These are phyloP conservation scores for Stentor coeruleus DNA, from an alignment of 73 alveolate genomes.

Conservation along the genomic window DNA sequence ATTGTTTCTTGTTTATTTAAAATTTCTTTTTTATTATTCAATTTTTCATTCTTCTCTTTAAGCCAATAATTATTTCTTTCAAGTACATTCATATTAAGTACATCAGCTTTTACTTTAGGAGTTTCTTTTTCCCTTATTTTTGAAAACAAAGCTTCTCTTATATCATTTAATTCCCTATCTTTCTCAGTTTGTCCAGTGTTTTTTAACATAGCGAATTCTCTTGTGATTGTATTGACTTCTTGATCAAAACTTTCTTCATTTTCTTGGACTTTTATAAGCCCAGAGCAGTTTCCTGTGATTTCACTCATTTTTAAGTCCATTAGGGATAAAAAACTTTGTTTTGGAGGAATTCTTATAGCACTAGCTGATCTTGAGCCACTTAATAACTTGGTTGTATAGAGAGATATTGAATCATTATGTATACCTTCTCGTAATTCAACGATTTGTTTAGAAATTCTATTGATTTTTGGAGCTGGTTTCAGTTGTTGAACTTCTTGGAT, in stretches of 20 bases:
- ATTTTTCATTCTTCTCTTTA: background rate
- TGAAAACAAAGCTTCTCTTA: background rate
- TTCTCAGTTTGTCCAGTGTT: background rate
- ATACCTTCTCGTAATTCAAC: background rate
- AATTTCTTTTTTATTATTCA: background rate
- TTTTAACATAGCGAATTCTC: no score
- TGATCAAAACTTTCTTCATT: background rate
- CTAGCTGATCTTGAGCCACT: background rate
- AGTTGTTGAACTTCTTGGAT: background rate
- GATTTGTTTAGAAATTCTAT: background rate
- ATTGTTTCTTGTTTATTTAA: background rate
- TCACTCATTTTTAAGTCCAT: background rate
- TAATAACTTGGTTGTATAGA: background rate
- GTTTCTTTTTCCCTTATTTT: background rate
- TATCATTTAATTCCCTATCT: background rate
- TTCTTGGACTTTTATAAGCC: background rate
- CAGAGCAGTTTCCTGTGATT: background rate
- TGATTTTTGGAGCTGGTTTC: background rate
- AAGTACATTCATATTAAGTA: background rate
- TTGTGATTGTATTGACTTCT: background rate
- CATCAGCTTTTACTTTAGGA: background rate
- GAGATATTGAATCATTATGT: background rate
- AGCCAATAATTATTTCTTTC: constrained; percentile 21
- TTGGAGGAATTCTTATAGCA: background rate
- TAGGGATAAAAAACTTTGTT: background rate